Conservation (phyloP, 2,329 filamentous ascomycete species). For the Pyrenophora graminea region DNA sequence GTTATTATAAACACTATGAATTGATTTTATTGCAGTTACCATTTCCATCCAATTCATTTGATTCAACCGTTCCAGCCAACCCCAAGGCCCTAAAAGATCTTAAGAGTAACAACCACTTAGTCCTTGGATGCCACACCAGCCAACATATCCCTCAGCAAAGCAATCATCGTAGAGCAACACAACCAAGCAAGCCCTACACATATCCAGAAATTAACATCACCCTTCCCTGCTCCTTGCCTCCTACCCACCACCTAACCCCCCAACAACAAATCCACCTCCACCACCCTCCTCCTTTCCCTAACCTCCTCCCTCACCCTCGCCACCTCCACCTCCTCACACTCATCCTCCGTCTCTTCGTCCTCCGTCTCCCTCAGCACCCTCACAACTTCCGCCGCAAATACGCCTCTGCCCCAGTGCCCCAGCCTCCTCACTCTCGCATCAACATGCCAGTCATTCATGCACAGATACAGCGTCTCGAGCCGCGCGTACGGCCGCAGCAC, state of each 20-base stretch:
- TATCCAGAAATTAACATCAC: no score
- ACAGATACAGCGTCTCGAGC: slow-evolving; percentile 16
- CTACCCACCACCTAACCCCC: not conserved
- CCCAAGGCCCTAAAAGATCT: no score
- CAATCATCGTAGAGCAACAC: no score
- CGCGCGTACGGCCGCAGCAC: slow-evolving; percentile 3
- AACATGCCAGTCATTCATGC: slow-evolving; percentile 15
- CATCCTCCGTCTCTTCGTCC: slow-evolving; percentile 18
- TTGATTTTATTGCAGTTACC: no score
- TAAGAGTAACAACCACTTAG: no score
- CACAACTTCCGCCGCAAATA: not conserved
- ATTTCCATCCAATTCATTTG: no score
- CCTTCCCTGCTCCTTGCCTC: no score
- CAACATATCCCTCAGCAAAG: no score
- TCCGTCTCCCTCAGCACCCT: slow-evolving; percentile 2
- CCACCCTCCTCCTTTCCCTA: slow-evolving; percentile 7
- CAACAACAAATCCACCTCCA: slow-evolving; percentile 13
- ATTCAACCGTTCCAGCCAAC: no score
- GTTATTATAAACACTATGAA: no score
- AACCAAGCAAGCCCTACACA: no score
- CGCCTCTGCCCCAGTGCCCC: not conserved
- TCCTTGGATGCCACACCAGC: no score
- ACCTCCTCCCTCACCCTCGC: not conserved
- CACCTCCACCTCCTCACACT: slow-evolving; percentile 10
- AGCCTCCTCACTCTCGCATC: not conserved